phyloP scores from a whole-genome alignment of 164 flowering plant species.

The Macadamia tetraphylla region DNA sequence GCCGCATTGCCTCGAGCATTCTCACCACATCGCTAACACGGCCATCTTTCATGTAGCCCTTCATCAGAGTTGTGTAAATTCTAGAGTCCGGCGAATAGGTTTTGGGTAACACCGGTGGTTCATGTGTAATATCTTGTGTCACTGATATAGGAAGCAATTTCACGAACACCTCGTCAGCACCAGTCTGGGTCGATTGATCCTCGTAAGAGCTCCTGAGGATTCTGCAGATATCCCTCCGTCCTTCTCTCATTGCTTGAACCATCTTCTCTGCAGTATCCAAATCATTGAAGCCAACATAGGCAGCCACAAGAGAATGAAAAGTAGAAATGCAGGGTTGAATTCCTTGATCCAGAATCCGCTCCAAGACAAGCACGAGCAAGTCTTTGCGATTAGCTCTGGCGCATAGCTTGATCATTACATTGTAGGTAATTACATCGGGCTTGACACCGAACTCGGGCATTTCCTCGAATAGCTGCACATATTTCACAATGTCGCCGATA shows the following conservation, averaged over 20 bases:
- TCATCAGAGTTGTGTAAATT: constrained; percentile 91
- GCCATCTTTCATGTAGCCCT: constrained; percentile 86
- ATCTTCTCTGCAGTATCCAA: constrained; percentile 69
- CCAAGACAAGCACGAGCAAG: constrained; percentile 65
- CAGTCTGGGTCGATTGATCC: constrained; percentile 15
- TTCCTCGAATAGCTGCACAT: constrained; percentile 61
- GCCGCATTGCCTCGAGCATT: constrained; percentile 89
- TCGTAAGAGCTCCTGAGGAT: constrained; percentile 45
- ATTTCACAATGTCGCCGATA: constrained; percentile 45
- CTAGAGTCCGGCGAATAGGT: constrained; percentile 57
- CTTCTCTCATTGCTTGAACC: constrained; percentile 90
- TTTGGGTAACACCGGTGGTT: constrained; percentile 61
- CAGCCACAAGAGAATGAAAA: constrained; percentile 80
- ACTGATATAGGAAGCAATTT: constrained; percentile 59
- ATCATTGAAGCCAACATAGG: constrained; percentile 89
- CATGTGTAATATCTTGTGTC: constrained; percentile 13
- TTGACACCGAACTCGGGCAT: constrained; percentile 59
- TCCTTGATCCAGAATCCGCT: constrained; percentile 46
- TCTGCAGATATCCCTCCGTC: constrained; percentile 59
- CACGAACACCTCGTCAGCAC: constrained; percentile 33
- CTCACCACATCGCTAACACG: constrained; percentile 61
- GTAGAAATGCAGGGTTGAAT: constrained; percentile 64
- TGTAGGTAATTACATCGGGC: constrained; percentile 79
- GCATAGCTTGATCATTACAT: constrained; percentile 85
- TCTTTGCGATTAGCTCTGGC: constrained; percentile 73